Evolutionary conservation across 257 asterid genomes (phyloP).

Genomic region (Ocimum tenuiflorum): DNA sequence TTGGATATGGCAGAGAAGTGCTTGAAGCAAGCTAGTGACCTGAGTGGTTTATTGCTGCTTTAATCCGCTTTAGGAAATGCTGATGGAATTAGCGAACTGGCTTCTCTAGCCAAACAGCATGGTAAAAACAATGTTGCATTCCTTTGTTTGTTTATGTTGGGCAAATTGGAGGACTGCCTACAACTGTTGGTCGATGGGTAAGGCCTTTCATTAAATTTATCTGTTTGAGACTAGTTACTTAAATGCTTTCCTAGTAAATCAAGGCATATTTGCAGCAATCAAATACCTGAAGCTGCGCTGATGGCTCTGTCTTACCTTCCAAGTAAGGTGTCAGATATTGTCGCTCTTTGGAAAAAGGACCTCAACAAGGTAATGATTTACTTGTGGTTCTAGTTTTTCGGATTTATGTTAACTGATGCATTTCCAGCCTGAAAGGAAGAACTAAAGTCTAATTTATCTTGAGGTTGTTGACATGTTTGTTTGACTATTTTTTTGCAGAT

Average conservation of each 20-base stretch:
- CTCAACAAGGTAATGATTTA: constrained; percentile 50
- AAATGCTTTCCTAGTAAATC: constrained; percentile 13
- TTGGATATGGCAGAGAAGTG: constrained; percentile 86
- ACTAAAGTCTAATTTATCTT: background rate
- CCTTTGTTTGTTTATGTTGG: constrained; percentile 73
- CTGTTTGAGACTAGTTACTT: constrained; percentile 11
- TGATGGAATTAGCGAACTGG: constrained; percentile 67
- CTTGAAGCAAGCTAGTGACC: constrained; percentile 85
- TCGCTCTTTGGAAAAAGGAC: constrained; percentile 81
- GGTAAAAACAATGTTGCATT: constrained; percentile 89
- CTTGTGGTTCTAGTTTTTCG: background rate
- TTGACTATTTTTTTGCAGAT: constrained; percentile 36
- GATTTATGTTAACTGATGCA: background rate
- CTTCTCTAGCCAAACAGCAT: constrained; percentile 68
- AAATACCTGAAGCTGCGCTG: constrained; percentile 96
- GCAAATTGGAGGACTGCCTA: constrained; percentile 77
- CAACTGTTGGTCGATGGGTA: constrained; percentile 81
- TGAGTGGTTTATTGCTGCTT: constrained; percentile 84
- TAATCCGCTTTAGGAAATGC: constrained; percentile 85
- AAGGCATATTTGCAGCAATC: constrained; percentile 46
- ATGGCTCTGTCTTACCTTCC: constrained; percentile 98
- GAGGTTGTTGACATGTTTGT: constrained; percentile 13
- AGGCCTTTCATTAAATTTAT: constrained; percentile 1
- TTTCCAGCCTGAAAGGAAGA: background rate
- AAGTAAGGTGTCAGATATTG: constrained; percentile 86